These are phyloP conservation scores for Leccinum variabile DNA, from an alignment of 1,284 basidiomycete genomes.

Conservation along the genomic window DNA sequence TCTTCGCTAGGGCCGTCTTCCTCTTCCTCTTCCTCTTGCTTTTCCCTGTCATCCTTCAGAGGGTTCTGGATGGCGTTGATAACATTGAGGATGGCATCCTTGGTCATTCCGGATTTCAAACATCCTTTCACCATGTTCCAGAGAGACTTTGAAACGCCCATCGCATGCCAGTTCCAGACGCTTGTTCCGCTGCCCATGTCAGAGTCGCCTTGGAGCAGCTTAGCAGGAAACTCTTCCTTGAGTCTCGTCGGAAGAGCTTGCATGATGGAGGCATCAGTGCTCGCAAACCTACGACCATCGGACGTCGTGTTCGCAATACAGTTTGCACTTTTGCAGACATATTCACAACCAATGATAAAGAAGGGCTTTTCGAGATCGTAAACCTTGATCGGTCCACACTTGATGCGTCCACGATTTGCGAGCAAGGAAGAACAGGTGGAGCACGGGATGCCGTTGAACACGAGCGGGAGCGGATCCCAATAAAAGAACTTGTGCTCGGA, in stretches of 20 bases:
- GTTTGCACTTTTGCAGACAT: conserved; percentile 52
- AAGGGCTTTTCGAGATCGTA: conserved; percentile 75
- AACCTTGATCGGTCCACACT: conserved; percentile 66
- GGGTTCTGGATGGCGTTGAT: conserved; percentile 57
- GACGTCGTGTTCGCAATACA: conserved; percentile 42
- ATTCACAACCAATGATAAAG: conserved; percentile 78
- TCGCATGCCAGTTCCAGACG: conserved; percentile 70
- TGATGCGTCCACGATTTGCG: conserved; percentile 64
- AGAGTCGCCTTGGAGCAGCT: conserved; percentile 49
- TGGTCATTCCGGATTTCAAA: conserved; percentile 54
- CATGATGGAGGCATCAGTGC: conserved; percentile 67
- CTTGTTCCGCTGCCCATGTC: conserved; percentile 56
- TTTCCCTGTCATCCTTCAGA: conserved; percentile 42
- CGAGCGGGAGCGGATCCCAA: conserved; percentile 75
- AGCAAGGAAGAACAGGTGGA: conserved; percentile 58
- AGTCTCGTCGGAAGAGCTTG: conserved; percentile 63
- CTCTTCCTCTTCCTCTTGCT: conserved; percentile 40
- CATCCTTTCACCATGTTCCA: conserved; percentile 68
- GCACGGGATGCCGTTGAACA: conserved; percentile 74
- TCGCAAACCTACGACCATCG: conserved; percentile 62
- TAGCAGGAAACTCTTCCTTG: conserved; percentile 70
- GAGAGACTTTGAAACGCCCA: conserved; percentile 62
- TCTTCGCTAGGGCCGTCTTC: conserved; percentile 25
- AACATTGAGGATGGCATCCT: conserved; percentile 57
- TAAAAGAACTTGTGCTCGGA: conserved; percentile 73